These are phyloP conservation scores for Lepiota venenata DNA, from an alignment of 768 basidiomycete genomes.

Conservation along the genomic window DNA sequence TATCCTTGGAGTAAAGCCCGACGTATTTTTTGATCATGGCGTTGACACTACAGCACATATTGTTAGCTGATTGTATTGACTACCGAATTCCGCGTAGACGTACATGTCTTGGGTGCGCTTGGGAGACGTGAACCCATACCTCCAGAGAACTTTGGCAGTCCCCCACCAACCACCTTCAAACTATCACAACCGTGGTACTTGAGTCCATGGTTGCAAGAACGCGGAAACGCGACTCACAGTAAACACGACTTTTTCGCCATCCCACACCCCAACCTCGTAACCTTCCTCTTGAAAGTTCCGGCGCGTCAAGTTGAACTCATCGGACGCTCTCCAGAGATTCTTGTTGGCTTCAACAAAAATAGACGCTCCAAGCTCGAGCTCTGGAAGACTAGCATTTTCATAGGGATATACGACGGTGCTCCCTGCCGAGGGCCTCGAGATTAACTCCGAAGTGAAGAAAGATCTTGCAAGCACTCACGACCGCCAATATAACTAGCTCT, in stretches of 20 bases:
- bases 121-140: slow-evolving; percentile 70
- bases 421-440: slow-evolving; percentile 39
- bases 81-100: slow-evolving; percentile 15
- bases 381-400: slow-evolving; percentile 49
- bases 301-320: slow-evolving; percentile 73
- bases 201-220: not conserved
- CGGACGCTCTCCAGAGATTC: slow-evolving; percentile 66
- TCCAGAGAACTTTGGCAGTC: slow-evolving; percentile 68
- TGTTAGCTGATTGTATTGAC: not conserved
- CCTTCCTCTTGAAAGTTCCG: slow-evolving; percentile 42
- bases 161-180: slow-evolving; percentile 66
- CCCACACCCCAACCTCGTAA: slow-evolving; percentile 73
- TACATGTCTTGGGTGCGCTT: slow-evolving; percentile 53
- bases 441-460: not conserved
- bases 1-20: slow-evolving; percentile 48
- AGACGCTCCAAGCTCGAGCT: slow-evolving; percentile 84
- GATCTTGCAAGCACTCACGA: slow-evolving; percentile 49
- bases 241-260: slow-evolving; percentile 70
- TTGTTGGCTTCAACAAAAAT: slow-evolving; percentile 80
- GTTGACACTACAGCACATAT: slow-evolving; percentile 43
- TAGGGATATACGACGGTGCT: slow-evolving; percentile 79
- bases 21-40: slow-evolving; percentile 50
- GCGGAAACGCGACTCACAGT: slow-evolving; percentile 39
- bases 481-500: slow-evolving; percentile 75
- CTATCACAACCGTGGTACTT: slow-evolving; percentile 23